Conservation (phyloP, 495 filamentous ascomycete genomes). For the Amorphotheca resinae region DNA sequence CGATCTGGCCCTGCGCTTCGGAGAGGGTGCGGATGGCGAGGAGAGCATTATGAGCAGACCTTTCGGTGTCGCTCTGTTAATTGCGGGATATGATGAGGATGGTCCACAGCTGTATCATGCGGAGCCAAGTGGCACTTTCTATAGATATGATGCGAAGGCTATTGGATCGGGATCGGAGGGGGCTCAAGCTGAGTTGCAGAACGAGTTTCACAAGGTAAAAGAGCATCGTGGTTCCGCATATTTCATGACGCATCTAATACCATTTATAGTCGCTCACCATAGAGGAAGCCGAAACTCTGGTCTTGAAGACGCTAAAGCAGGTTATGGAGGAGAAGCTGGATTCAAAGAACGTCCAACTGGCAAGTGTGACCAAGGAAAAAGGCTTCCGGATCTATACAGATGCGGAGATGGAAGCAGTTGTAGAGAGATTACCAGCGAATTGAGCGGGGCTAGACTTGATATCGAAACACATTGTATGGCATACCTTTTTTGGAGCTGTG, state of each 20-base stretch:
- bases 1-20: slow-evolving; percentile 90
- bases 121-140: slow-evolving; percentile 95
- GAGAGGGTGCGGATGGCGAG: slow-evolving; percentile 94
- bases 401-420: slow-evolving; percentile 87
- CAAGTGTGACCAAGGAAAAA: slow-evolving; percentile 93
- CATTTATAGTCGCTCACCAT: slow-evolving; percentile 74
- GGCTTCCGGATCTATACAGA: slow-evolving; percentile 97
- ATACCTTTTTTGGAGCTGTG: not conserved
- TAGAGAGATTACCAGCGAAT: slow-evolving; percentile 55
- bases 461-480: slow-evolving; percentile 13
- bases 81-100: slow-evolving; percentile 95
- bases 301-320: slow-evolving; percentile 97
- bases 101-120: slow-evolving; percentile 96
- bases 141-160: slow-evolving; percentile 97
- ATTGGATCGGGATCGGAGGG: slow-evolving; percentile 95
- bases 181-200: slow-evolving; percentile 93
- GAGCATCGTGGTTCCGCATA: not conserved
- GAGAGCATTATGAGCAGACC: slow-evolving; percentile 96
- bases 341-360: slow-evolving; percentile 94
- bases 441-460: slow-evolving; percentile 14
- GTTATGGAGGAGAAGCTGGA: slow-evolving; percentile 99
- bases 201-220: slow-evolving; percentile 82
- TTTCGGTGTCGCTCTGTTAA: slow-evolving; percentile 91
- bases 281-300: slow-evolving; percentile 82
- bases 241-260: not conserved